Percentiles rank a stretch among this genome's conserved stretches.
Conservation (phyloP, 495 filamentous ascomycete species). For the Penicillium coffeae region DNA sequence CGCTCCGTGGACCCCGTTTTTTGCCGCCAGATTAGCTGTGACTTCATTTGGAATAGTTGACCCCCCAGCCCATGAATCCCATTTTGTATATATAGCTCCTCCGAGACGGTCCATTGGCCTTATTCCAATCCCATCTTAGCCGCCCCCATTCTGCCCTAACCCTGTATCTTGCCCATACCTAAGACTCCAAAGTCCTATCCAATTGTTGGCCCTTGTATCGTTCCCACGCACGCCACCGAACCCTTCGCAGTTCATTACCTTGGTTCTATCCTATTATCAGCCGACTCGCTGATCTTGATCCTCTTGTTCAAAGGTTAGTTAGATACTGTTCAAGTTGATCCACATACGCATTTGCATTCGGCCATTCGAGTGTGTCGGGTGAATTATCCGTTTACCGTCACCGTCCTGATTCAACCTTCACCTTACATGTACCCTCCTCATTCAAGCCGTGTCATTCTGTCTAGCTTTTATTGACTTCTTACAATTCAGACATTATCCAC, state of each 20-base stretch:
- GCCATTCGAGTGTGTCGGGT: neutral
- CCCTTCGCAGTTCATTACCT: constrained; percentile 2
- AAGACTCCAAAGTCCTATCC: constrained; percentile 1
- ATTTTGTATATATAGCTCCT: constrained; percentile 16
- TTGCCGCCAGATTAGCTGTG: constrained; percentile 6
- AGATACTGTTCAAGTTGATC: neutral
- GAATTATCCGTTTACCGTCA: neutral
- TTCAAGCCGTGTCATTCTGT: no score
- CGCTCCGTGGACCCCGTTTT: neutral
- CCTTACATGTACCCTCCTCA: no score
- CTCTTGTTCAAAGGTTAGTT: constrained; percentile 7
- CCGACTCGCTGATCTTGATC: constrained; percentile 3
- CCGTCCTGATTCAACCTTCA: neutral
- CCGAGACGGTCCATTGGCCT: neutral
- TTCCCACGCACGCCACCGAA: constrained; percentile 3
- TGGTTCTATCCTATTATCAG: constrained; percentile 2
- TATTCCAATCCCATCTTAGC: neutral
- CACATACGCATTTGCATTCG: neutral
- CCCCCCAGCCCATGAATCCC: neutral
- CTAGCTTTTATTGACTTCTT: no score
- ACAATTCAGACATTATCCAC: constrained; percentile 17
- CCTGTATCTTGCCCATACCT: constrained; percentile 7
- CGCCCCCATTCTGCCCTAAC: constrained; percentile 11
- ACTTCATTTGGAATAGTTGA: constrained; percentile 15
- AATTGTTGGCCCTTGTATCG: neutral